phyloP scores from a whole-genome alignment of 2,329 filamentous ascomycete species.

The Metarhizium robertsii region DNA sequence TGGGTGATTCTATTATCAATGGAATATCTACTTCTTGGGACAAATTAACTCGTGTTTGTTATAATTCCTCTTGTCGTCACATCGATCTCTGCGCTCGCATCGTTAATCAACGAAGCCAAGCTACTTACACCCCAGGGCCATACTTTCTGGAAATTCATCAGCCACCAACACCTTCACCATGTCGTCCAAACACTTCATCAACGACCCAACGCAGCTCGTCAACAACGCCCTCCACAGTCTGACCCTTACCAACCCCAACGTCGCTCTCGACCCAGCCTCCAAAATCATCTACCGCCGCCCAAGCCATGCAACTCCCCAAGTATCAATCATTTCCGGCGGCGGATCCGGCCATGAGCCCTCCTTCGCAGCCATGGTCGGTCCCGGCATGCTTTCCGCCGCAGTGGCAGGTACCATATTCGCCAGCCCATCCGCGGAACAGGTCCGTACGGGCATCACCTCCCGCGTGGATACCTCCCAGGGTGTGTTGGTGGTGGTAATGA shows the following conservation, averaged over 20 bases:
- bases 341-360: constrained; percentile 86
- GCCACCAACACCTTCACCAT: constrained; percentile 15
- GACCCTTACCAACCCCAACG: constrained; percentile 74
- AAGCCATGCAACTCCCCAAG: constrained; percentile 42
- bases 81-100: too few species aligned
- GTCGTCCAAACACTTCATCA: constrained; percentile 78
- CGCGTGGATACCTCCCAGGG: constrained; percentile 64
- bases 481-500: constrained; percentile 88
- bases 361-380: constrained; percentile 77
- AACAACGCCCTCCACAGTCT: constrained; percentile 65
- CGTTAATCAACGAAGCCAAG: too few species aligned
- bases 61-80: neutral
- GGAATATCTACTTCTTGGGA: neutral
- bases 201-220: constrained; percentile 73
- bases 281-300: constrained; percentile 77
- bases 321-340: constrained; percentile 80
- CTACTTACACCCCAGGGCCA: too few species aligned
- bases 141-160: neutral
- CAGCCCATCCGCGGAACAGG: constrained; percentile 71
- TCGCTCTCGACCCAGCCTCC: constrained; percentile 68
- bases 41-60: too few species aligned
- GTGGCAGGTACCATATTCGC: constrained; percentile 86
- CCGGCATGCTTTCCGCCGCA: constrained; percentile 68
- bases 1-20: neutral
- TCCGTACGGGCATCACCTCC: constrained; percentile 64